Evolutionary conservation across 495 filamentous ascomycete genomes (phyloP).

Genomic region (Alectoria sarmentosa): DNA sequence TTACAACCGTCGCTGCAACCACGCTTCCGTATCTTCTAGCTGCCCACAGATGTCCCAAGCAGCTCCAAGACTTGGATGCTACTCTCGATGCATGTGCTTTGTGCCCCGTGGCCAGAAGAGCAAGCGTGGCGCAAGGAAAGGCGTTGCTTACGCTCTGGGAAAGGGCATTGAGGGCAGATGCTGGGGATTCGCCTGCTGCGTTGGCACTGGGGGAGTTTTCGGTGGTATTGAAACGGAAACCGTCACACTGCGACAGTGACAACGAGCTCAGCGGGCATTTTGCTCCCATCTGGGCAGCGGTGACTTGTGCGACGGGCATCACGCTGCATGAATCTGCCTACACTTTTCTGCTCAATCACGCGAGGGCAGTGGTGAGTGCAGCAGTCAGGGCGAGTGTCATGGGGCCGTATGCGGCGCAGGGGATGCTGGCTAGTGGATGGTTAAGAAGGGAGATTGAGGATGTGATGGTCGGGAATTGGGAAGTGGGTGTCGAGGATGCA

Average conservation of each 20-base stretch:
- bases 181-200: conserved; percentile 10
- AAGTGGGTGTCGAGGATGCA: conserved; percentile 59
- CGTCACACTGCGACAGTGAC: conserved; percentile 15
- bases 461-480: conserved; percentile 55
- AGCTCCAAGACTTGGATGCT: conserved; percentile 64
- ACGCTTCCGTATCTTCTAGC: conserved; percentile 80
- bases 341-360: conserved; percentile 80
- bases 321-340: conserved; percentile 62
- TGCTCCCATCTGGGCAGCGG: conserved; percentile 70
- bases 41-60: conserved; percentile 55
- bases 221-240: conserved; percentile 29
- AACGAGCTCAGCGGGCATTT: conserved; percentile 54
- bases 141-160: conserved; percentile 90
- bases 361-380: conserved; percentile 80
- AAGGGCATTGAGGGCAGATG: conserved; percentile 48
- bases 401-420: conserved; percentile 90
- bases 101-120: conserved; percentile 81
- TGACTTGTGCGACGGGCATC: conserved; percentile 58
- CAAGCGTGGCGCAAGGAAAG: conserved; percentile 75
- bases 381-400: conserved; percentile 83
- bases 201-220: conserved; percentile 32
- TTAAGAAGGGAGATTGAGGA: conserved; percentile 55
- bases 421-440: conserved; percentile 59
- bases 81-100: conserved; percentile 75
- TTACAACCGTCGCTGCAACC: conserved; percentile 69